Percentiles rank a stretch among this genome's conserved stretches.
Evolutionary conservation across 805 yeast genomes (phyloP).

Genomic region (Starmerella stigmatis): DNA sequence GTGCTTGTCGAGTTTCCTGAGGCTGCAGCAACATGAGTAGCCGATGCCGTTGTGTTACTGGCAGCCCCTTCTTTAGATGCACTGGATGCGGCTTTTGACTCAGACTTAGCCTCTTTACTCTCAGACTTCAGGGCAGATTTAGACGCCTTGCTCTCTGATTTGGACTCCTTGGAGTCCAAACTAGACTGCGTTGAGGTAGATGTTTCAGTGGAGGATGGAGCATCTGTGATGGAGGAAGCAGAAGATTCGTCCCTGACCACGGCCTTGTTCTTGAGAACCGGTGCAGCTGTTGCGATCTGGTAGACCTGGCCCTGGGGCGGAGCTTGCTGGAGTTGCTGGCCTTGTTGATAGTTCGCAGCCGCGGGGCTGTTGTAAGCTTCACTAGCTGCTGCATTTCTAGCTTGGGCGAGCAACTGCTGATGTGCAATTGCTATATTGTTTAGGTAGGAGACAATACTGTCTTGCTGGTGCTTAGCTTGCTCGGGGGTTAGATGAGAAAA

Average conservation of each 20-base stretch:
- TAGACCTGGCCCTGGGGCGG: background rate
- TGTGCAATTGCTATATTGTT: too few relatives aligned
- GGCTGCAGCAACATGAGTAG: conserved; percentile 5
- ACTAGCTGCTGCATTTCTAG: too few relatives aligned
- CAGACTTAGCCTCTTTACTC: conserved; percentile 14
- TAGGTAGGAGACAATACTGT: too few relatives aligned
- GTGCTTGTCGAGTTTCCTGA: background rate
- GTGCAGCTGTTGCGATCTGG: conserved; percentile 7
- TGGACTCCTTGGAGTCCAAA: conserved; percentile 9
- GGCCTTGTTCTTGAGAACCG: conserved; percentile 11
- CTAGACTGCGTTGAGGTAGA: background rate
- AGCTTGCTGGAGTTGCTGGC: background rate
- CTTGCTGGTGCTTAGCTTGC: too few relatives aligned
- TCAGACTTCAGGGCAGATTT: conserved; percentile 17
- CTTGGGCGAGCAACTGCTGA: too few relatives aligned
- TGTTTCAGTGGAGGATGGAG: background rate
- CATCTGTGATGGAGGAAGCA: conserved; percentile 1
- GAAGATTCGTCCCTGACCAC: conserved; percentile 7
- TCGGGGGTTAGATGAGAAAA: too few relatives aligned
- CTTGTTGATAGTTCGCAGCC: background rate
- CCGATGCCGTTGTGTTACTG: conserved; percentile 1
- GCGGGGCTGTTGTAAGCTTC: too few relatives aligned
- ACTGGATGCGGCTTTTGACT: conserved; percentile 11
- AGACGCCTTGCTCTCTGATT: conserved; percentile 9
- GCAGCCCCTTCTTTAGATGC: conserved; percentile 9